Evolutionary conservation across 306 rosid species (phyloP).

Genomic region (Cicer cuneatum): DNA sequence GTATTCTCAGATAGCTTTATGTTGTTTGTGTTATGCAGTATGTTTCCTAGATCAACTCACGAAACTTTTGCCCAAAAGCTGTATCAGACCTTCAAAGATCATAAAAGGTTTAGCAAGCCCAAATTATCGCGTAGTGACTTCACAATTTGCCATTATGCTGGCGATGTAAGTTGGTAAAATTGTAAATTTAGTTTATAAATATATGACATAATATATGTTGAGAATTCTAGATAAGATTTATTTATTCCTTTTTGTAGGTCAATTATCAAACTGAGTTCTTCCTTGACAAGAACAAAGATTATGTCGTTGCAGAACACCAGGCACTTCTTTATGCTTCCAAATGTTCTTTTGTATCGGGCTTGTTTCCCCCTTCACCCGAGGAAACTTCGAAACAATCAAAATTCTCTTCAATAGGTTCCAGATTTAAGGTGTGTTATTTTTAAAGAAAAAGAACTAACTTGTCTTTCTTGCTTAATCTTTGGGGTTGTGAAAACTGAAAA

Average conservation of each 20-base stretch:
- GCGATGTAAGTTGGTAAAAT: constrained; percentile 76
- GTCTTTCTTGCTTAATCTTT: constrained; percentile 26
- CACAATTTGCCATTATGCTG: constrained; percentile 98
- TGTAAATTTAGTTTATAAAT: constrained; percentile 12
- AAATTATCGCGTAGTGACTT: constrained; percentile 89
- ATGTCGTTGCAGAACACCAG: constrained; percentile 98
- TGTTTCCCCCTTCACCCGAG: constrained; percentile 78
- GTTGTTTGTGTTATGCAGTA: constrained; percentile 66
- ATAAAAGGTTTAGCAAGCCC: constrained; percentile 88
- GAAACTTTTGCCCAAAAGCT: constrained; percentile 98
- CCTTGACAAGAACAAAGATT: constrained; percentile 99
- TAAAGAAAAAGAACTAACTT: neutral
- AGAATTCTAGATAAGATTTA: constrained; percentile 34
- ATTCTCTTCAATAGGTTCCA: constrained; percentile 98
- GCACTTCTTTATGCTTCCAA: constrained; percentile 83
- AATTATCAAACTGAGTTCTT: constrained; percentile 95
- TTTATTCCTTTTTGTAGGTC: constrained; percentile 62
- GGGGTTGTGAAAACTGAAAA: constrained; percentile 42
- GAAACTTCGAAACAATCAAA: constrained; percentile 93
- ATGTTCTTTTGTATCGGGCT: constrained; percentile 77
- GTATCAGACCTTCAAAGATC: constrained; percentile 93
- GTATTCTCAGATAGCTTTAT: constrained; percentile 42
- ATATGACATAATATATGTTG: constrained; percentile 39
- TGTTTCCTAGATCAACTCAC: constrained; percentile 99
- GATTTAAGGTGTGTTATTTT: constrained; percentile 60